Percentiles rank a stretch among this genome's conserved stretches.
Evolutionary conservation across 2,329 filamentous ascomycete genomes (phyloP).

Genomic region (Neofusicoccum ribis): DNA sequence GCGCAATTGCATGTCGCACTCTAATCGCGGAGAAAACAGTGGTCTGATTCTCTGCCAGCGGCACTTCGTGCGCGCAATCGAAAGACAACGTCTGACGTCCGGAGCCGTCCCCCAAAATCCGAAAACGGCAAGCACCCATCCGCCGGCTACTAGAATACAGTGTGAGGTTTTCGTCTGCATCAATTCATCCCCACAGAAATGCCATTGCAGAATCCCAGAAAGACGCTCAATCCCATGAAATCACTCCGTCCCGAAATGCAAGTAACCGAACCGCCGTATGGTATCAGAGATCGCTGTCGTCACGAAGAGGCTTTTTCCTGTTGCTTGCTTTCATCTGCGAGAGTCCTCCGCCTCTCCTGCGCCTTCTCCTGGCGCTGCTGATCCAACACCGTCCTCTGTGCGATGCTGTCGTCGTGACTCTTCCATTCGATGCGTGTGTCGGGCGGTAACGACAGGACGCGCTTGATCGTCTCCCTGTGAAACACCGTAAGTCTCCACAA

Average conservation of each 20-base stretch:
- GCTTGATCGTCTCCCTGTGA: conserved; percentile 88
- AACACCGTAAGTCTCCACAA: not conserved
- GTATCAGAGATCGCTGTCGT: conserved; percentile 21
- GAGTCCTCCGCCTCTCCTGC: conserved; percentile 45
- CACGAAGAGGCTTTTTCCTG: conserved; percentile 28
- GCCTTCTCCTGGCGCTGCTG: conserved; percentile 86
- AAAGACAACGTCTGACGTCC: not conserved
- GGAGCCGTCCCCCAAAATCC: conserved; percentile 8
- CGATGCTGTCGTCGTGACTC: conserved; percentile 93
- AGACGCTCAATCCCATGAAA: conserved; percentile 19
- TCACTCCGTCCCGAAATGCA: conserved; percentile 22
- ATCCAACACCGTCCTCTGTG: conserved; percentile 85
- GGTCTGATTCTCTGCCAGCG: conserved; percentile 9
- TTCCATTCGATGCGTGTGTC: conserved; percentile 95
- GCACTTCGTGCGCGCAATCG: not conserved
- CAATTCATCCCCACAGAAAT: conserved; percentile 18
- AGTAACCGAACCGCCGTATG: conserved; percentile 20
- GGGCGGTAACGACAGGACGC: conserved; percentile 77
- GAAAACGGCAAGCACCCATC: conserved; percentile 14
- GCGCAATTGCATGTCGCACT: not conserved
- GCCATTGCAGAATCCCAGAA: conserved; percentile 18
- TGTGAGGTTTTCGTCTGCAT: conserved; percentile 8
- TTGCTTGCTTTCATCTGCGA: conserved; percentile 25
- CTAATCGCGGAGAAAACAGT: conserved; percentile 6
- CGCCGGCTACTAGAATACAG: conserved; percentile 21